Percentiles rank a stretch among this genome's conserved stretches.
Evolutionary conservation across 2,329 filamentous ascomycete genomes (phyloP).

Genomic region (Phyllosticta citriasiana): DNA sequence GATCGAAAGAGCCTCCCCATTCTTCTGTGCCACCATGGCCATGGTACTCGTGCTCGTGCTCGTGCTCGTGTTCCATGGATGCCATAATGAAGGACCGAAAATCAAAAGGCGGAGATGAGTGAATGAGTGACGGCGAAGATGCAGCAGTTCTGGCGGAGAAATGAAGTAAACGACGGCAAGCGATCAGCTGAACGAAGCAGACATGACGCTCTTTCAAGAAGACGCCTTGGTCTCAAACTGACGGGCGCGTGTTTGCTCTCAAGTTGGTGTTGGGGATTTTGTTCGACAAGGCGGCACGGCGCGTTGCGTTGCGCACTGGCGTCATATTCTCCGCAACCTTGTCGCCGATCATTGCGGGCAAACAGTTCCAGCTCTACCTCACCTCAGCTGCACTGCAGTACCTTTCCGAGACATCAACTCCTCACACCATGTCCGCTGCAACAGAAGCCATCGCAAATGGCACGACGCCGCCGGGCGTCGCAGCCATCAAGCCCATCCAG

Average conservation of each 20-base stretch:
- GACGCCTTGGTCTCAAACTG: background rate
- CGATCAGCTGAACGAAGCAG: background rate
- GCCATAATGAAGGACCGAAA: background rate
- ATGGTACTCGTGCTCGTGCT: background rate
- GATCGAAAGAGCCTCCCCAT: slow-evolving; percentile 56
- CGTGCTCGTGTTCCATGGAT: background rate
- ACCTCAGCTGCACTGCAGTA: too few relatives aligned
- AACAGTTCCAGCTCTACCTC: background rate
- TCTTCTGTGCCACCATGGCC: slow-evolving; percentile 13
- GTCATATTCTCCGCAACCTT: background rate
- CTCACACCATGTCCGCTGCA: background rate
- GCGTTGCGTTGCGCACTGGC: background rate
- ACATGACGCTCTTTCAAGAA: background rate
- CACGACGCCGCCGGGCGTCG: slow-evolving; percentile 6
- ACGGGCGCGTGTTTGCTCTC: background rate
- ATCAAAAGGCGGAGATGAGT: background rate
- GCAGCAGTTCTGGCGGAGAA: background rate
- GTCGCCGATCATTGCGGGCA: background rate
- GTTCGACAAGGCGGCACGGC: background rate
- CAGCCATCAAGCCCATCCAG: slow-evolving; percentile 33
- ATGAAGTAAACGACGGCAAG: background rate
- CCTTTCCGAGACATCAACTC: background rate
- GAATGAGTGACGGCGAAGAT: background rate
- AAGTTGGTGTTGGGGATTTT: background rate
- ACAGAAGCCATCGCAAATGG: slow-evolving; percentile 17